Percentiles rank a stretch among this genome's conserved stretches.
These are phyloP conservation scores for Calonectria hongkongensis DNA, from an alignment of 2,329 filamentous ascomycete species.

Conservation along the genomic window DNA sequence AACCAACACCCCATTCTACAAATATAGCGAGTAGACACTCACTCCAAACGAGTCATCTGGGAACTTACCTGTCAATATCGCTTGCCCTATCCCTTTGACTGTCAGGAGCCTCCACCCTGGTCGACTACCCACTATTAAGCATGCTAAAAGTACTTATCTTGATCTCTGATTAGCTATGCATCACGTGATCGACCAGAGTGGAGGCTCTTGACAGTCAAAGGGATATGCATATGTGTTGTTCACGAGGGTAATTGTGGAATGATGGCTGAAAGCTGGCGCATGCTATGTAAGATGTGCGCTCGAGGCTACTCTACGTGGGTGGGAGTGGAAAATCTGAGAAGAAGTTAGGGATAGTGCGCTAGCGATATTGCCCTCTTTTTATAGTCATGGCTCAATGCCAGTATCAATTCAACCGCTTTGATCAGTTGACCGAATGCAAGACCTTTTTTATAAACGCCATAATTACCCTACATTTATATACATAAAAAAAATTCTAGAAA, in stretches of 20 bases:
- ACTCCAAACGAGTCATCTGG: neutral
- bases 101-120: too few relatives aligned
- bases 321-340: neutral
- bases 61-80: neutral
- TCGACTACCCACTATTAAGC: too few relatives aligned
- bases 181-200: too few relatives aligned
- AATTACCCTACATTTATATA: neutral
- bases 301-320: neutral
- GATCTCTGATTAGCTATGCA: too few relatives aligned
- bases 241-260: constrained; percentile 3
- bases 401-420: neutral
- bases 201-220: too few relatives aligned
- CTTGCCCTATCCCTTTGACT: too few relatives aligned
- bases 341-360: too few relatives aligned
- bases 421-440: neutral
- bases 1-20: neutral
- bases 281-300: neutral
- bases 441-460: neutral
- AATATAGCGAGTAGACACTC: neutral
- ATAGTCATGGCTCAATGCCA: too few relatives aligned
- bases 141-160: too few relatives aligned
- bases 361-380: too few relatives aligned
- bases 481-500: neutral
- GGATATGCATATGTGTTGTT: constrained; percentile 4
- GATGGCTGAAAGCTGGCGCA: neutral